Evolutionary conservation across 768 basidiomycete species (phyloP).

Genomic region (Hortiboletus campestris): DNA sequence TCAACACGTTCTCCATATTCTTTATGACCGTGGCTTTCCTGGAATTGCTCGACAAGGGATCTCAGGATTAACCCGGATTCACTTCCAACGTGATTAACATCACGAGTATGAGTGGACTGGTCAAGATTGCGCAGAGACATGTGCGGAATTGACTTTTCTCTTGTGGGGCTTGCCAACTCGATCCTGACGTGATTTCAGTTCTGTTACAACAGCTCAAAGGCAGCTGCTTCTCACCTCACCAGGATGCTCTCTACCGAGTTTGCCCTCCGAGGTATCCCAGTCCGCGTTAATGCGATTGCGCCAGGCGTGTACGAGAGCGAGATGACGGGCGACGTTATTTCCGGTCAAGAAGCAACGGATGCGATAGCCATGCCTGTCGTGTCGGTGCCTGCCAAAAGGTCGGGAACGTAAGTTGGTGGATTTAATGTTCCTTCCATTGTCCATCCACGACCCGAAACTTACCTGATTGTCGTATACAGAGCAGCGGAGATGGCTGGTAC

Average conservation of each 20-base stretch:
- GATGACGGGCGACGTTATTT: conserved; percentile 60
- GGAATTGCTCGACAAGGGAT: conserved; percentile 71
- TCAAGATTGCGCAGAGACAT: conserved; percentile 72
- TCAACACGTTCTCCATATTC: conserved; percentile 76
- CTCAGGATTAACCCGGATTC: conserved; percentile 54
- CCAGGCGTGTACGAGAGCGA: conserved; percentile 77
- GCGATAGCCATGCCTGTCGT: conserved; percentile 56
- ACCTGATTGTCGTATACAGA: conserved; percentile 34
- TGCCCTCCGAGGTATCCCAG: conserved; percentile 61
- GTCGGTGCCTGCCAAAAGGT: conserved; percentile 58
- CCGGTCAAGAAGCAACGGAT: conserved; percentile 46
- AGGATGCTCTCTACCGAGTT: conserved; percentile 76
- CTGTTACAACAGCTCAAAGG: conserved; percentile 79
- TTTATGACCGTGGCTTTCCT: conserved; percentile 77
- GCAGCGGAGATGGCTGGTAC: conserved; percentile 76
- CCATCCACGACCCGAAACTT: not conserved
- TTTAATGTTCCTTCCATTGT: too few species aligned
- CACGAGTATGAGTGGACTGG: conserved; percentile 72
- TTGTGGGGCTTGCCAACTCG: not conserved
- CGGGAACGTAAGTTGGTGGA: conserved; percentile 63
- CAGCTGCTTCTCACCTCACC: conserved; percentile 74
- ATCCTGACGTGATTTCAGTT: conserved; percentile 46
- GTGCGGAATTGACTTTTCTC: conserved; percentile 41
- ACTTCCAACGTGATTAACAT: conserved; percentile 73
- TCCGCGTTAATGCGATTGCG: conserved; percentile 73